Percentiles rank a stretch among this genome's conserved stretches.
phyloP scores from a whole-genome alignment of 306 rosid genomes.

The Pyrus betulifolia region DNA sequence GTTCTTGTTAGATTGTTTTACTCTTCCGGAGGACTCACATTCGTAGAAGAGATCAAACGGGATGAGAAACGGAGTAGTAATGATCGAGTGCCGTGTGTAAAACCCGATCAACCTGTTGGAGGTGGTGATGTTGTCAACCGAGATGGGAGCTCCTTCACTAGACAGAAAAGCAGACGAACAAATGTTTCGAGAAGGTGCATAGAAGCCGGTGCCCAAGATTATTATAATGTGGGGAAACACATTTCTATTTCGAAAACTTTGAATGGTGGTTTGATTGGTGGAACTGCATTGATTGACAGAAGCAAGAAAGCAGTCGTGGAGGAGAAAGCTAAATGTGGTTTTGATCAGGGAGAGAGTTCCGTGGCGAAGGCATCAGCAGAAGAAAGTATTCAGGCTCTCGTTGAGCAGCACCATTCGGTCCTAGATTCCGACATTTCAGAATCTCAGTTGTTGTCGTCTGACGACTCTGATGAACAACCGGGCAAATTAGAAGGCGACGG shows the following conservation, averaged over 20 bases:
- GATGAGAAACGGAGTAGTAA: conserved; percentile 1
- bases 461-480: conserved; percentile 2
- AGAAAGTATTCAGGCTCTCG: conserved; percentile 2
- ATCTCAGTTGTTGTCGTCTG: conserved; percentile 9
- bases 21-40: conserved; percentile 56
- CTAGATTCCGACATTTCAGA: conserved; percentile 32
- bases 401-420: background rate
- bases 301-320: background rate
- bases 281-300: background rate
- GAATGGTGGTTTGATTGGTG: conserved; percentile 9
- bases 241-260: conserved; percentile 6
- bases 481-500: conserved; percentile 25
- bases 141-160: conserved; percentile 21
- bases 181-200: conserved; percentile 26
- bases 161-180: conserved; percentile 45
- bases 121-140: conserved; percentile 5
- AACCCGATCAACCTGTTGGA: background rate
- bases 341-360: conserved; percentile 25
- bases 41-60: conserved; percentile 20
- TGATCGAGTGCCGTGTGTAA: conserved; percentile 1
- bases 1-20: conserved; percentile 52
- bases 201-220: conserved; percentile 22
- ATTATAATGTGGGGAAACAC: conserved; percentile 18
- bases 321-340: background rate
- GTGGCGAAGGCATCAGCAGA: conserved; percentile 5